Evolutionary conservation across 176 grass and related monocot genomes (phyloP), one percentile per base, ranked within the genome.

Genomic region (Cymbopogon citratus): DNA sequence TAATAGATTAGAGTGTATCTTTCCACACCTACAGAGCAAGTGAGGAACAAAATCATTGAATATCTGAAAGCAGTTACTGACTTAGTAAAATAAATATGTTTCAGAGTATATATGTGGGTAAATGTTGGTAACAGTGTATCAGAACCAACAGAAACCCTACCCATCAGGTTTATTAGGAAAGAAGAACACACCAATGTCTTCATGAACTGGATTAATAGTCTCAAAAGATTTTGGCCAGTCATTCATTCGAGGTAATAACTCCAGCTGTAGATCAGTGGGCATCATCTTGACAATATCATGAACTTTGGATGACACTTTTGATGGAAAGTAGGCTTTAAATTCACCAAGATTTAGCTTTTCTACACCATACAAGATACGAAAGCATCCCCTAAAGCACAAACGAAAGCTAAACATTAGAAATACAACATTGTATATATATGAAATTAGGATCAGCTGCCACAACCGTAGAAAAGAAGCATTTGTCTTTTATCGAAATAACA

Each of bases 291-390:
- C 1, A 7, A 75, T 61, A 28, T 84, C 54, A 24, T 9, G 31
- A 39, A 80, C 49, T 69, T 28, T 79, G 27, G 15, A 2, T 61
- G 70, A 80, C 12, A 84, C 81, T 84, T 49, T 75, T 10, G 76
- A 61, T 74, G 87, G 87, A 41, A 33, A 68, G 23, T 84, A 75
- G 33, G 87, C 87, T 68, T 74, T 80, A 68, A 80, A 84, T 69
- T 74, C 39, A 62, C 69, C 76, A 75, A 80, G 28, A 29, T 80
- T 68, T 39, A 9, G 34, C 1, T 51, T 84, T 69, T 13, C 9
- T 69, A 62, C 81, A 67, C 19, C 61, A 60, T 75, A 9, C 6
- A 10, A 18, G 51, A 80, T 49, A 69, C 29, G 5, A 63, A 84
- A 69, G 29, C 12, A 69, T 52, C 87, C 87, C 81, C 87, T 88